phyloP scores from a whole-genome alignment of 352 stramenopile genomes.

The Thalassiosira livingstoniorum region DNA sequence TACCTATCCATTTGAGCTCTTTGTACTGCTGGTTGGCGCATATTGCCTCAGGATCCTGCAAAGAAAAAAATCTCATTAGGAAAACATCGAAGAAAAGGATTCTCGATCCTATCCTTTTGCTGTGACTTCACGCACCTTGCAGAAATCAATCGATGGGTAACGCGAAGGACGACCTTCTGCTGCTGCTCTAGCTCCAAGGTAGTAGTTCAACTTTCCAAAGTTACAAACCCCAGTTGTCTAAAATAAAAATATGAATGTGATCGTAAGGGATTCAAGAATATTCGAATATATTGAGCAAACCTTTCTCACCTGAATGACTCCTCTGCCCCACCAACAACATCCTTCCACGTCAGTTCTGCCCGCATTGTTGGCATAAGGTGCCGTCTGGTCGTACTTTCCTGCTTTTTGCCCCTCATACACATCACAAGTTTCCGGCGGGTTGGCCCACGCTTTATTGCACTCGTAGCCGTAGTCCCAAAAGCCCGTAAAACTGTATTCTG shows the following conservation, averaged over 20 bases:
- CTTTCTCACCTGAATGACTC: conserved; percentile 46
- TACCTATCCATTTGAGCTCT: conserved; percentile 57
- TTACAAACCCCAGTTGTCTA: conserved; percentile 7
- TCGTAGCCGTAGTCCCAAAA: conserved; percentile 36
- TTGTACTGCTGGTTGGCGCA: conserved; percentile 26
- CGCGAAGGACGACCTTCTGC: conserved; percentile 9
- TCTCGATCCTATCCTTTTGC: no score
- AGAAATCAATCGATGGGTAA: conserved; percentile 39
- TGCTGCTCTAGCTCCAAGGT: conserved; percentile 16
- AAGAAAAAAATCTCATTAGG: no score
- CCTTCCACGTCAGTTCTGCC: conserved; percentile 42
- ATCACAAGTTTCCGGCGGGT: conserved; percentile 16
- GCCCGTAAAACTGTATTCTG: conserved; percentile 10
- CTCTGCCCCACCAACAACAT: conserved; percentile 50
- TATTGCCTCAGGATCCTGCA: no score
- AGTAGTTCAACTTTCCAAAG: conserved; percentile 56
- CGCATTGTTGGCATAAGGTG: conserved; percentile 5
- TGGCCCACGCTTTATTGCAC: conserved; percentile 33
- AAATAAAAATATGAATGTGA: neutral
- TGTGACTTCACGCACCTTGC: conserved; percentile 30
- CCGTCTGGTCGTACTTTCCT: neutral
- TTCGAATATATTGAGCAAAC: conserved; percentile 16
- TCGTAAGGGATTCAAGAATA: neutral
- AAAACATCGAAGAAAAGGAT: no score
- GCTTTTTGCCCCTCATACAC: conserved; percentile 32